Evolutionary conservation across 805 yeast species (phyloP).

Genomic region (Starmerella apicola): DNA sequence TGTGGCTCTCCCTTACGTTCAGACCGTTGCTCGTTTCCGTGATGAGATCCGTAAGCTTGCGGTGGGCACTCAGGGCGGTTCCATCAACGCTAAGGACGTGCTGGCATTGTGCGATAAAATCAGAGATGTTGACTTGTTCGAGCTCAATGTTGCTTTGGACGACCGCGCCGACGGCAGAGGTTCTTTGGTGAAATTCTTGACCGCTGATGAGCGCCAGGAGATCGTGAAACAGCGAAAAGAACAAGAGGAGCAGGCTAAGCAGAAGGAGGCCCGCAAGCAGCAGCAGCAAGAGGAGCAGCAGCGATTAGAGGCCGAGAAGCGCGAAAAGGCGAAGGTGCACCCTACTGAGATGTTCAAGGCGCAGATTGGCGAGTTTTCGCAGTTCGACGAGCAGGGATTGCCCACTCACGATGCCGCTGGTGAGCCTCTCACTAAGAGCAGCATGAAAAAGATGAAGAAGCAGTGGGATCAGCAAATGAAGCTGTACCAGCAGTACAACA

Average conservation of each 20-base stretch:
- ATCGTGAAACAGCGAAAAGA: slow-evolving; percentile 44
- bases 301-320: slow-evolving; percentile 41
- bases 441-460: slow-evolving; percentile 69
- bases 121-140: slow-evolving; percentile 58
- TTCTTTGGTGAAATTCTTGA: slow-evolving; percentile 76
- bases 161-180: slow-evolving; percentile 68
- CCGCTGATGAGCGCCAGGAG: slow-evolving; percentile 54
- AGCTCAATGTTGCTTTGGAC: slow-evolving; percentile 72
- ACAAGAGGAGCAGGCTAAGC: slow-evolving; percentile 41
- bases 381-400: slow-evolving; percentile 77
- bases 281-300: slow-evolving; percentile 21
- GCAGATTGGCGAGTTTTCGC: slow-evolving; percentile 39
- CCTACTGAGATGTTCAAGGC: slow-evolving; percentile 58
- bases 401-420: slow-evolving; percentile 71
- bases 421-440: slow-evolving; percentile 64
- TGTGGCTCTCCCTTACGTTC: slow-evolving; percentile 63
- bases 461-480: slow-evolving; percentile 70
- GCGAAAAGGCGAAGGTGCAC: slow-evolving; percentile 57
- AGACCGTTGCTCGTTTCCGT: slow-evolving; percentile 64
- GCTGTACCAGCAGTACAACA: slow-evolving; percentile 52
- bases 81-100: slow-evolving; percentile 33
- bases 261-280: slow-evolving; percentile 46
- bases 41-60: slow-evolving; percentile 70
- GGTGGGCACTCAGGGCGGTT: slow-evolving; percentile 38
- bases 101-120: slow-evolving; percentile 62